Evolutionary conservation across 2,329 filamentous ascomycete species (phyloP), one percentile per base, ranked within the genome.

Genomic region (Aspergillus sp.): DNA sequence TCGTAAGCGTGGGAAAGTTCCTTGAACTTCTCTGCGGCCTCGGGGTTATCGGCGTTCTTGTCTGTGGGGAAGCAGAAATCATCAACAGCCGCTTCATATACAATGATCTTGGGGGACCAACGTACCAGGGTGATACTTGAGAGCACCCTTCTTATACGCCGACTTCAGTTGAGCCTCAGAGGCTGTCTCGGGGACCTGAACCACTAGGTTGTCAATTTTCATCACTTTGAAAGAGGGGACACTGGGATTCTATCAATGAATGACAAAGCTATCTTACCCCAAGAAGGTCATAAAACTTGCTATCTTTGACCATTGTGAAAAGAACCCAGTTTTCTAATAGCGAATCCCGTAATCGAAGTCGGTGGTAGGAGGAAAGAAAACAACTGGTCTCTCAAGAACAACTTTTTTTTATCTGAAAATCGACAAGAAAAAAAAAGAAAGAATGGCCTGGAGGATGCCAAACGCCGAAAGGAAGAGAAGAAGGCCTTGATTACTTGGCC

Each of bases 1-100:
- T 98, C 93, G 73, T 97, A 98, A 52, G 93, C 93, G 65, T 91
- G 85, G 55, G 89, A 94, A 51, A 96, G 79, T 62, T 96, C 90
- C 77, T 98, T 97, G 83, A 98, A 98, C 73, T 96, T 98, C 52
- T 95, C 89, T 59, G 91, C 89, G 44, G 93, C 90, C 28, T 83
- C 86, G 36, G 90, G 89, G 75, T 94, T 94, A 75, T 93, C 82
- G 55, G 85, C 82, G 72, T 98, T 98, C 80, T 98, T 98, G 73
- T 98, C 91, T 94, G 57, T 34, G 47, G 28, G 6, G 30, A 5
- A 49, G 26, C 36, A 27, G 27, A 28, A 8, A 8, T 10, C 19
- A 19, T 19, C 19, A 19, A 19, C 30, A 32, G 30, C 30, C 30
- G 8, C 30, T 32, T 32, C 30, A 32, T 32, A 6, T 9, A 2